Base-by-base conservation (phyloP, 345 rosid genomes). In the Sonneratia caseolaris region DNA sequence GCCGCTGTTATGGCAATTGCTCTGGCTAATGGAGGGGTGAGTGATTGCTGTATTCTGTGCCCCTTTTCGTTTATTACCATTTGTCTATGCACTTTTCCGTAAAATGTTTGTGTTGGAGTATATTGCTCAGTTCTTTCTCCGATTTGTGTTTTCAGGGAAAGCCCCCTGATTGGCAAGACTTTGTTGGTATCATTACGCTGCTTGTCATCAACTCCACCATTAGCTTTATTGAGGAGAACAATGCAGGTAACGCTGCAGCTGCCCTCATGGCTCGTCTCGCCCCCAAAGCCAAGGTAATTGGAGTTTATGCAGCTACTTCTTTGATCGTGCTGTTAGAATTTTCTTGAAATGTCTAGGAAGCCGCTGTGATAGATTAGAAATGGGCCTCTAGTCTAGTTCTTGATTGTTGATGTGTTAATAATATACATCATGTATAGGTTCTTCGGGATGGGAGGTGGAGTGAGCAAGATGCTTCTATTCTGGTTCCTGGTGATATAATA, bases 161-260 rank as follows among this genome's bases (percentile, higher is more conserved):
- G 84, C 98, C 98, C 49, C 98, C 97, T 16, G 98, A 91, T 76
- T 94, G 98, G 98, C 98, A 94, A 81, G 98, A 91, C 68, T 93
- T 93, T 74, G 92, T 94, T 68, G 97, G 98, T 73, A 94, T 94
- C 64, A 91, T 94, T 37, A 89, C 96, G 24, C 88, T 92, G 65
- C 97, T 94, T 76, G 0, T 94, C 71, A 92, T 94, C 55, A 94
- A 92, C 79, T 94, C 99, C 22, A 92, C 99, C 36, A 94, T 94
- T 79, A 94, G 97, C 83, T 94, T 94, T 76, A 87, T 91, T 1
- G 97, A 94, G 82, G 99, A 94, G 79, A 94, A 94, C 74, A 94
- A 94, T 77, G 99, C 99, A 0, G 99, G 99, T 53, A 89, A 94
- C 70, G 99, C 97, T 8, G 99, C 97, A 7, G 97, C 99, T 70